Evolutionary conservation across 2,329 filamentous ascomycete species (phyloP).

Genomic region (Elsinoe arachidis): DNA sequence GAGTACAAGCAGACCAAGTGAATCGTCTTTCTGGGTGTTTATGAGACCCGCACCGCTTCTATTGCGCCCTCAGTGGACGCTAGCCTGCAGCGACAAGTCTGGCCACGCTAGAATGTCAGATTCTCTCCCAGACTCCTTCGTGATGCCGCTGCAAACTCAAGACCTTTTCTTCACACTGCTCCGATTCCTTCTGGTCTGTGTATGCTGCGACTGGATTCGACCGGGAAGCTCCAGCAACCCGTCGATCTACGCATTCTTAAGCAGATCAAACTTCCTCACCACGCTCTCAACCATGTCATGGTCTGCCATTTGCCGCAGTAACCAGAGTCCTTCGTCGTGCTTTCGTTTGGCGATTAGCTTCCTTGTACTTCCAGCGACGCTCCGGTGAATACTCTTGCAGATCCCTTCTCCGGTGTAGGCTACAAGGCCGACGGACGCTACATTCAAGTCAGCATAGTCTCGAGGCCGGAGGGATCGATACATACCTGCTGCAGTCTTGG

Average conservation of each 20-base stretch:
- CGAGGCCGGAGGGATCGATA: neutral
- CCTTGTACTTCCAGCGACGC: neutral
- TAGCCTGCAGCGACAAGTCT: neutral
- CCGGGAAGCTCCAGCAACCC: neutral
- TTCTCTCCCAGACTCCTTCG: neutral
- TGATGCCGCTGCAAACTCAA: too few relatives aligned
- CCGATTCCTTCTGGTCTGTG: neutral
- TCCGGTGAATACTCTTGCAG: slow-evolving; percentile 10
- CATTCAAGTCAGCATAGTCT: neutral
- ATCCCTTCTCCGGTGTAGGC: slow-evolving; percentile 13
- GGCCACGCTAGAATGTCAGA: neutral
- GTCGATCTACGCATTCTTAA: neutral
- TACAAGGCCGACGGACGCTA: slow-evolving; percentile 5
- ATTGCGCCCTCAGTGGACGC: neutral
- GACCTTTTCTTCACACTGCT: neutral
- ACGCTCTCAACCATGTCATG: neutral
- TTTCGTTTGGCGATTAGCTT: neutral
- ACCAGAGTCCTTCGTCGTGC: neutral
- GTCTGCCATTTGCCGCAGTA: neutral
- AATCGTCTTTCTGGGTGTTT: neutral
- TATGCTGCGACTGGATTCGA: neutral
- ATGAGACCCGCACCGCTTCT: neutral
- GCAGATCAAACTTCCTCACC: neutral
- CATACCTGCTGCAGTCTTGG: slow-evolving; percentile 11
- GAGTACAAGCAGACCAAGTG: neutral